Percentiles rank a stretch among this genome's conserved stretches.
These are phyloP conservation scores for Rhododendron mucronatum DNA, from an alignment of 148 eudicot species.

Conservation along the genomic window DNA sequence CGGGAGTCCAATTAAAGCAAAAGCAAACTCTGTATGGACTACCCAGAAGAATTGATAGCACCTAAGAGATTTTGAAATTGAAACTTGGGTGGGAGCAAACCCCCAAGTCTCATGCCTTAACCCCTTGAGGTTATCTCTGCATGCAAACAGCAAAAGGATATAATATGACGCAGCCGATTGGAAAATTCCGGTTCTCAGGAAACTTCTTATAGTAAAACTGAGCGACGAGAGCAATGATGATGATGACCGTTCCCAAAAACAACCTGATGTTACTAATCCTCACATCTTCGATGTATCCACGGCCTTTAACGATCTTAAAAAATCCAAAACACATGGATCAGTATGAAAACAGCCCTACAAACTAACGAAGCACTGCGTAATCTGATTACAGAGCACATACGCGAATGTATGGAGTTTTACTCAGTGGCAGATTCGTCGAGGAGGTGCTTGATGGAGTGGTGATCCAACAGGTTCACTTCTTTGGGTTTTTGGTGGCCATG, in stretches of 20 bases:
- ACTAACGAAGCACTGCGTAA: not conserved
- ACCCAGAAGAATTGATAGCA: no score
- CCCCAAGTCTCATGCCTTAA: no score
- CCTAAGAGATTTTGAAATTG: no score
- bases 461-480: conserved; percentile 74
- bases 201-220: conserved; percentile 88
- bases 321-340: conserved; percentile 3
- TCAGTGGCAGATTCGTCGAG: no score
- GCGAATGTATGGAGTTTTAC: conserved; percentile 18
- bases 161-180: conserved; percentile 70
- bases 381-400: not conserved
- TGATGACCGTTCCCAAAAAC: conserved; percentile 64
- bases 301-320: conserved; percentile 56
- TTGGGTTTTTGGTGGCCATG: conserved; percentile 46
- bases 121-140: not conserved
- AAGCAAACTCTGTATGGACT: no score
- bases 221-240: conserved; percentile 72
- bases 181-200: conserved; percentile 61
- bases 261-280: conserved; percentile 76
- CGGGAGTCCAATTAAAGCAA: no score
- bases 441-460: conserved; percentile 67
- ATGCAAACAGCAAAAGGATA: conserved; percentile 55
- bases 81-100: no score
- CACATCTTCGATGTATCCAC: conserved; percentile 78
- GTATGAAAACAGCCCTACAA: not conserved